Evolutionary conservation across 768 basidiomycete species (phyloP), one percentile per base, ranked within the genome.

Genomic region (Suillus tomentosus): DNA sequence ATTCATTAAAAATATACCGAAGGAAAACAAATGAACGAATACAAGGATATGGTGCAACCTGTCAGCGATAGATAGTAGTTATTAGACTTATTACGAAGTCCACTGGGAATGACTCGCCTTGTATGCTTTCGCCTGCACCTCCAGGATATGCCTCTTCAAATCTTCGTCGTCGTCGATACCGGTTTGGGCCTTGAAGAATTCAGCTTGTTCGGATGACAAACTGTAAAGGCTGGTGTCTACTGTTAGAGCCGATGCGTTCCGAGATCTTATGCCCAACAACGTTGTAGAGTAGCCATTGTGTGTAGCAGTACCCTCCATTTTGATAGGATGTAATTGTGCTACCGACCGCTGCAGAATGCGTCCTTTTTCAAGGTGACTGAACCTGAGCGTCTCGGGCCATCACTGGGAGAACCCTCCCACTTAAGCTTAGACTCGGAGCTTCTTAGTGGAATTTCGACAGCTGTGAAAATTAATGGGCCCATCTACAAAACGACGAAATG

Each of bases 101-200:
- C n/a, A 13, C n/a, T 22, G 5, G n/a, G n/a, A 56, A 24, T 56
- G 8, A 56, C 14, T 24, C 2, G 70, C 74, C 45, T 69, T 66
- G 63, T 71, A 74, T 5, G 73, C 75, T 59, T 73, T 68, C 24
- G 51, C 60, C 51, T 74, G 75, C 9, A 73, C 67, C 13, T 43
- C 62, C 22, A 77, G 43, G 37, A 76, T 68, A 60, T 75, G 74
- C 14, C 51, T 42, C 53, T 71, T 74, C 54, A 77, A 60, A n/a
- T 51, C 63, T 3, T 73, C 64, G 10, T 71, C 69, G 43, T 74
- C 71, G 10, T 68, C 43, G 36, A 76, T 76, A 1, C 73, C 69
- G 14, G 67, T 71, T 60, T 68, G 62, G 3, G 40, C 31, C 59
- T 70, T 73, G 65, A 76, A 65, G 50, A 76, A 76, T 6, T 42